These are phyloP conservation scores for Neurospora intermedia DNA, from an alignment of 495 filamentous ascomycete genomes.

Conservation along the genomic window DNA sequence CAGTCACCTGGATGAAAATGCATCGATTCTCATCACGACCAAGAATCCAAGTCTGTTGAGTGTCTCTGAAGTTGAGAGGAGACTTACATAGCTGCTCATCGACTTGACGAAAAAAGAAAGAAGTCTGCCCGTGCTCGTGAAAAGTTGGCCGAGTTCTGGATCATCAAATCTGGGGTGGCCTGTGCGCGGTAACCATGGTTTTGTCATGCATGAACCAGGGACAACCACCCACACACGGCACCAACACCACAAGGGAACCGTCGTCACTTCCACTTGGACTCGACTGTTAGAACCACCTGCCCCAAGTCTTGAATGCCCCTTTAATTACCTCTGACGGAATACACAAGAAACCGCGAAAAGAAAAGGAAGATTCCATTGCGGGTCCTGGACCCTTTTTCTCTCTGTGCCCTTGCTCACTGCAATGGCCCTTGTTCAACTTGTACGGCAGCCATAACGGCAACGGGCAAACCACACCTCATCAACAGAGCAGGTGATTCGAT, in stretches of 20 bases:
- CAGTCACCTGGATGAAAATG: no score
- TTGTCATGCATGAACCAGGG: not conserved
- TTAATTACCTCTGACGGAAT: not conserved
- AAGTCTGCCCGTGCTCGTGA: no score
- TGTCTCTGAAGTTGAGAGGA: no score
- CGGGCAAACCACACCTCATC: not conserved
- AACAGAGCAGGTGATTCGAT: not conserved
- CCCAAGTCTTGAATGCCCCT: not conserved
- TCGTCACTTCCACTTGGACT: no score
- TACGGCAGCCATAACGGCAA: not conserved
- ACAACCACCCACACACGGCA: not conserved
- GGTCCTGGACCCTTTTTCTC: not conserved
- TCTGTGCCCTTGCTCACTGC: not conserved
- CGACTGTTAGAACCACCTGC: not conserved
- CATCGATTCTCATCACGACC: no score
- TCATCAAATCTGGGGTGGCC: no score
- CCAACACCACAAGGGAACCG: not conserved
- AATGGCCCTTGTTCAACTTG: not conserved
- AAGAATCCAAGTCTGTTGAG: no score
- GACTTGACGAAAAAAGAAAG: no score
- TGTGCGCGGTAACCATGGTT: no score
- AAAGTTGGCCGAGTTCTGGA: no score
- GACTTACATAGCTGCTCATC: no score
- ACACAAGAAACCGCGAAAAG: not conserved
- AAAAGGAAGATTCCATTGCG: not conserved